Evolutionary conservation across 2,329 filamentous ascomycete species (phyloP).

Genomic region (Fusarium tuaranense): DNA sequence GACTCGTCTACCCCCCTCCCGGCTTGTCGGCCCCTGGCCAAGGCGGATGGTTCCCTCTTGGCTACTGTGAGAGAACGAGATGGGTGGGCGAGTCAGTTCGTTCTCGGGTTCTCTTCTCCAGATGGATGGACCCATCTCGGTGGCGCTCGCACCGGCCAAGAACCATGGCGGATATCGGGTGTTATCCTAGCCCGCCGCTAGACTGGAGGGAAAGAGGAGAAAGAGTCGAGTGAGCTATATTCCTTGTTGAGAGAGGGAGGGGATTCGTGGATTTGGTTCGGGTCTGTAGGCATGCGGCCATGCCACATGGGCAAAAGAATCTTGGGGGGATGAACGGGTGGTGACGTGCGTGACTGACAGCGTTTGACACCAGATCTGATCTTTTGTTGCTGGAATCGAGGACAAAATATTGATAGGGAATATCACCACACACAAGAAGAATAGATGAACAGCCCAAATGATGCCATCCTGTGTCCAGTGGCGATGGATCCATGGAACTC

Average conservation of each 20-base stretch:
- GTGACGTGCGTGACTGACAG: neutral
- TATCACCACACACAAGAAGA: neutral
- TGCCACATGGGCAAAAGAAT: slow-evolving; percentile 28
- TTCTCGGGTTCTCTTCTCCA: neutral
- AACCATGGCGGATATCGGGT: slow-evolving; percentile 7
- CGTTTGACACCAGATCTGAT: neutral
- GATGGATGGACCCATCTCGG: slow-evolving; percentile 7
- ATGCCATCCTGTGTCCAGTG: neutral
- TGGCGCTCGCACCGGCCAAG: slow-evolving; percentile 3
- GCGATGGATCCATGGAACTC: slow-evolving; percentile 8
- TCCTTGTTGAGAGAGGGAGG: neutral
- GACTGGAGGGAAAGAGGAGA: neutral
- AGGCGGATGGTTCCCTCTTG: slow-evolving; percentile 17
- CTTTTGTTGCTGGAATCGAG: neutral
- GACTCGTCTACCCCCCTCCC: slow-evolving; percentile 15
- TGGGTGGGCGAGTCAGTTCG: slow-evolving; percentile 12
- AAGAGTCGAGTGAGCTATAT: slow-evolving; percentile 23
- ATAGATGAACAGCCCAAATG: neutral
- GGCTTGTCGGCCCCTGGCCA: slow-evolving; percentile 33
- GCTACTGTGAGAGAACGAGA: neutral
- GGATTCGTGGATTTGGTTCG: slow-evolving; percentile 27
- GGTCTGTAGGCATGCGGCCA: slow-evolving; percentile 20
- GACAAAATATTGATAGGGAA: neutral
- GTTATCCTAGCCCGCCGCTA: neutral
- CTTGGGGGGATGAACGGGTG: neutral